Evolutionary conservation across 495 filamentous ascomycete genomes (phyloP).

Genomic region (Penicillium bovifimosum): DNA sequence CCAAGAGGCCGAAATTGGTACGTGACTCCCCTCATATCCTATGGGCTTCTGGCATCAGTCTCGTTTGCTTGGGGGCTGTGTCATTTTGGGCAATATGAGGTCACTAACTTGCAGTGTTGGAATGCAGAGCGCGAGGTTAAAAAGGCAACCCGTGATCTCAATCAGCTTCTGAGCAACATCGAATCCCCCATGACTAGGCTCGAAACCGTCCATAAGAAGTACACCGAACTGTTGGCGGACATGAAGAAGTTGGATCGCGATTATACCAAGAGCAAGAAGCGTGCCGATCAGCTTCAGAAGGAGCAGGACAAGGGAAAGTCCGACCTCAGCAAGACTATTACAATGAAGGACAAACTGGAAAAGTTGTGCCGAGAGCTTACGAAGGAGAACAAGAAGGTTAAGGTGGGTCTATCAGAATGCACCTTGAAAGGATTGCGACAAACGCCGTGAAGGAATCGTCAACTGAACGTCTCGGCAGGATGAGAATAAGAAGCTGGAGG

Average conservation of each 20-base stretch:
- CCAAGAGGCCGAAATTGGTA: constrained; percentile 94
- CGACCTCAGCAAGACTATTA: constrained; percentile 80
- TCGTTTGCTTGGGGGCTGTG: constrained; percentile 5
- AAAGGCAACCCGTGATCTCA: constrained; percentile 86
- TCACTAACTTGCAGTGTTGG: constrained; percentile 15
- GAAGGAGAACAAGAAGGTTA: constrained; percentile 94
- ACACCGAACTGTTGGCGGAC: constrained; percentile 81
- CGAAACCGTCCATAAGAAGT: constrained; percentile 83
- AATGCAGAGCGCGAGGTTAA: constrained; percentile 73
- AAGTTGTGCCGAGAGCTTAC: constrained; percentile 89
- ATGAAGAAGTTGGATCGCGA: constrained; percentile 95
- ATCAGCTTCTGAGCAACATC: constrained; percentile 73
- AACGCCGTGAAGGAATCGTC: neutral
- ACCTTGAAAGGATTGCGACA: neutral
- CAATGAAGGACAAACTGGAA: constrained; percentile 89
- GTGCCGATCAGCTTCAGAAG: constrained; percentile 90
- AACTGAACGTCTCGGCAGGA: constrained; percentile 51
- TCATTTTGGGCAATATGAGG: constrained; percentile 1
- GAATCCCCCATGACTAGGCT: constrained; percentile 68
- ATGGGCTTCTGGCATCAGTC: neutral
- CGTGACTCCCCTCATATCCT: constrained; percentile 40
- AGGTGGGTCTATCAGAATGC: constrained; percentile 50
- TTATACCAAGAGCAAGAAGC: constrained; percentile 91
- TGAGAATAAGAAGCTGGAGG: constrained; percentile 81
- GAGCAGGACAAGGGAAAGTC: constrained; percentile 85